Evolutionary conservation across 2,329 filamentous ascomycete species (phyloP).

Genomic region (Endocalyx cinctus): DNA sequence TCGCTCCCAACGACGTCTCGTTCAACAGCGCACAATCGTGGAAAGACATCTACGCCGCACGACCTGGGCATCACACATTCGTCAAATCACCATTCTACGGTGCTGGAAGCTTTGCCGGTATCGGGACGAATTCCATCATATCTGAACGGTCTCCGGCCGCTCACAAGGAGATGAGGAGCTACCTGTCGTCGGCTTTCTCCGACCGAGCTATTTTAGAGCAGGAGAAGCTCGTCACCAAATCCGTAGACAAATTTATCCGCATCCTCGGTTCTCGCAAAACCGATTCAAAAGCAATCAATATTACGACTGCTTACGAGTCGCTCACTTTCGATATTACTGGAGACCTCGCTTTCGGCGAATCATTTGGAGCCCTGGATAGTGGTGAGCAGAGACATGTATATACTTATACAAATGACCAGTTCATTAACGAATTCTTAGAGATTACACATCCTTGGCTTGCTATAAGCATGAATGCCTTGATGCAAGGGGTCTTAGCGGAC

Average conservation of each 20-base stretch:
- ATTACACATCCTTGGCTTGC: constrained; percentile 21
- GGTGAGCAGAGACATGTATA: constrained; percentile 7
- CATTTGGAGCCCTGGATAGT: constrained; percentile 13
- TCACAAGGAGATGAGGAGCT: constrained; percentile 16
- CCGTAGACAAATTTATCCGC: constrained; percentile 15
- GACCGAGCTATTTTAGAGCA: constrained; percentile 22
- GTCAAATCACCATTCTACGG: constrained; percentile 21
- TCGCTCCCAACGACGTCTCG: constrained; percentile 14
- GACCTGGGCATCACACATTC: constrained; percentile 12
- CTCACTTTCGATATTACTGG: constrained; percentile 20
- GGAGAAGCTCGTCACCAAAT: constrained; percentile 15
- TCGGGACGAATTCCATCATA: constrained; percentile 14
- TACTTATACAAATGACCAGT: too few relatives aligned
- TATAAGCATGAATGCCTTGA: constrained; percentile 11
- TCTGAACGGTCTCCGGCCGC: constrained; percentile 16
- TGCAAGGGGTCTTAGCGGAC: constrained; percentile 15
- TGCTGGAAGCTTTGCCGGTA: constrained; percentile 15
- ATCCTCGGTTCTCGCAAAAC: too few relatives aligned
- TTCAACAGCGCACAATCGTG: constrained; percentile 12
- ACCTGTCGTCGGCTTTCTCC: constrained; percentile 20
- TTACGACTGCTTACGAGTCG: constrained; percentile 7
- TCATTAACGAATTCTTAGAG: too few relatives aligned
- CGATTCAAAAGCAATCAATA: too few relatives aligned
- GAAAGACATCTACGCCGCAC: constrained; percentile 14
- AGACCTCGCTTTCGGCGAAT: constrained; percentile 16